These are phyloP conservation scores for Sporopachydermia quercuum DNA, from an alignment of 805 yeast species.

Conservation along the genomic window DNA sequence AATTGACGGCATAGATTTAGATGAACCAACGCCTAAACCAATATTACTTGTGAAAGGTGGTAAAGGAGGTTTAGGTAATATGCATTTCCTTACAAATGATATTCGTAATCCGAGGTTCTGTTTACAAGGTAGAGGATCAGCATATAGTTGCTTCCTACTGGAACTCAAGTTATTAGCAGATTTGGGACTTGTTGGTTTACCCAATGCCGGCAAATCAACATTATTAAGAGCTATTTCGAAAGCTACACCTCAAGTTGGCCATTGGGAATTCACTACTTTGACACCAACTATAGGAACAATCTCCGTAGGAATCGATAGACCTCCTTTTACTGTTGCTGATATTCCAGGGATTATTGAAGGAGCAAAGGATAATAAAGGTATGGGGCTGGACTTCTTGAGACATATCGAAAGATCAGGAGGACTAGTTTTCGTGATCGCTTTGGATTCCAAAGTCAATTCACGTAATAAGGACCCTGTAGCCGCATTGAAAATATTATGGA, in stretches of 20 bases:
- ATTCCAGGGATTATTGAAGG: slow-evolving; percentile 93
- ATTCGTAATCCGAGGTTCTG: slow-evolving; percentile 86
- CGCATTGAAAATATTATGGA: slow-evolving; percentile 47
- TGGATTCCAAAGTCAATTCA: slow-evolving; percentile 33
- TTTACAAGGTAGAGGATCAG: slow-evolving; percentile 59
- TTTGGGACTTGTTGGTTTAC: slow-evolving; percentile 85
- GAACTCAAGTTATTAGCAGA: slow-evolving; percentile 87
- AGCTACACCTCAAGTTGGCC: slow-evolving; percentile 86
- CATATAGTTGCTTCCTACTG: slow-evolving; percentile 53
- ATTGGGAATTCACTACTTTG: slow-evolving; percentile 93
- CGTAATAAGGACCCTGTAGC: slow-evolving; percentile 35
- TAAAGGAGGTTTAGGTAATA: slow-evolving; percentile 88
- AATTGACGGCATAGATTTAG: slow-evolving; percentile 62
- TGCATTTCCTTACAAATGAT: slow-evolving; percentile 77
- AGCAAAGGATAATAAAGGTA: slow-evolving; percentile 68
- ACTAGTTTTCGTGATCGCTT: slow-evolving; percentile 68
- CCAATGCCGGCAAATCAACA: slow-evolving; percentile 95
- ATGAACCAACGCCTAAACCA: slow-evolving; percentile 48
- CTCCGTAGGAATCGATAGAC: slow-evolving; percentile 42
- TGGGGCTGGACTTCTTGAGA: slow-evolving; percentile 85
- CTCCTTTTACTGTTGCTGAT: slow-evolving; percentile 82
- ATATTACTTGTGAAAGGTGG: slow-evolving; percentile 70
- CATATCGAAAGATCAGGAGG: slow-evolving; percentile 91
- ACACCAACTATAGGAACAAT: slow-evolving; percentile 90
- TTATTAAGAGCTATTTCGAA: slow-evolving; percentile 72